Evolutionary conservation across 2,329 filamentous ascomycete species (phyloP), one percentile per base, ranked within the genome.

Genomic region (Pestalotiopsis sp.): DNA sequence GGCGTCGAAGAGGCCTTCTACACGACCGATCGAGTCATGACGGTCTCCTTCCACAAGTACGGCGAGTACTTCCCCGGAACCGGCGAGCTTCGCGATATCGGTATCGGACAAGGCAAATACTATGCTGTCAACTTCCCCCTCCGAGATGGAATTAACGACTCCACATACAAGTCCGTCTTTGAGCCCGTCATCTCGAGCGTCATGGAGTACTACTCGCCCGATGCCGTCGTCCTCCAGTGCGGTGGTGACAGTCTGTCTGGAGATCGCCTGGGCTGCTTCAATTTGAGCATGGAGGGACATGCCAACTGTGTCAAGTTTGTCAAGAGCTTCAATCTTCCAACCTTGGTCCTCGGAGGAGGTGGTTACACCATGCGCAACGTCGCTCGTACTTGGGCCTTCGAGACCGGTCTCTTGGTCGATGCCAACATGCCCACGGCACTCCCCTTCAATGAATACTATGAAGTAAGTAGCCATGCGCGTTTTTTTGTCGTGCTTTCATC

Each of bases 341-440:
- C 97, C 2, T 87, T 99, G n/a, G 92, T 99, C 23, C 90, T 99
- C 20, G 96, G 96, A 39, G 96, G 96, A 17, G 96, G 96, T 72
- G 96, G 96, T 62, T 99, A 99, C 82, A 99, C 96, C 1, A 97
- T 97, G 81, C 92, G 96, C 71, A 99, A 99, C 73, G 96, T 99
- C 12, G 95, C 96, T 20, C 92, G 96, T 64, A 96, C 95, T 4
- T 99, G 96, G 96, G 95, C 95, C 6, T 97, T 95, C 79, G 96
- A 99, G 82, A 99, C 96, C 1, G 95, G 95, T 72, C 88, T 94
- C 69, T 87, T 98, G 9, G 93, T 98, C 23, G 93, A 93, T 36
- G 90, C 95, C 70, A 87, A 93, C 38, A 93, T 98, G 87, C 87
- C 90, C 12, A 87, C 92, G 4, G 91, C 93, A n/a, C 86, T 98